A percentile compares a stretch with the other conserved stretches of the same genome.
These are phyloP conservation scores for Clitoria ternatea DNA, from an alignment of 306 rosid genomes.

Conservation along the genomic window DNA sequence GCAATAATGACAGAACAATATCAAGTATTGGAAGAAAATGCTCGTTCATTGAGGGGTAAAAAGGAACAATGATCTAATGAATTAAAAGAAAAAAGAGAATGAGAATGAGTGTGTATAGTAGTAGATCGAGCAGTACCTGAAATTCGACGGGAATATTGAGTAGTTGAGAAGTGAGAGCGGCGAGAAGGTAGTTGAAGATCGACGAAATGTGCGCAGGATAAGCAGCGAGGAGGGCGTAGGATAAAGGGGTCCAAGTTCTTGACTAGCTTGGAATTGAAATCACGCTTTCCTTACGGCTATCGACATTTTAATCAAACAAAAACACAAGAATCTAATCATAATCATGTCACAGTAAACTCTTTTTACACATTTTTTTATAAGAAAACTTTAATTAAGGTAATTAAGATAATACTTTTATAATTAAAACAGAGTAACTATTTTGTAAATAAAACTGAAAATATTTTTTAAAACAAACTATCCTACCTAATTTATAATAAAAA, in stretches of 20 bases:
- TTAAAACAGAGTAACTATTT: no score
- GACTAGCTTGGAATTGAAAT: constrained; percentile 28
- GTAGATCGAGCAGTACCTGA: constrained; percentile 30
- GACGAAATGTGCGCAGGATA: constrained; percentile 45
- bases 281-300: no score
- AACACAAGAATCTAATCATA: no score
- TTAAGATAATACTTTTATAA: no score
- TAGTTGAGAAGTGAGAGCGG: not conserved
- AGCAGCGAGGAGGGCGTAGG: constrained; percentile 39
- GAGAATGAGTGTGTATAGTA: not conserved
- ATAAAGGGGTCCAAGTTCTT: constrained; percentile 16
- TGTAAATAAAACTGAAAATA: no score
- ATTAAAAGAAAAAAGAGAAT: not conserved
- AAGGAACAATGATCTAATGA: not conserved
- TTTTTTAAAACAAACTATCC: no score
- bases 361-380: no score
- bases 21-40: not conserved
- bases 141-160: not conserved
- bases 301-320: no score
- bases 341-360: no score
- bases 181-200: constrained; percentile 29
- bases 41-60: not conserved
- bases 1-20: not conserved
- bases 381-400: no score
- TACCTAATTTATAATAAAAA: no score